Evolutionary conservation across 768 basidiomycete species (phyloP).

Genomic region (Auriscalpium orientale): DNA sequence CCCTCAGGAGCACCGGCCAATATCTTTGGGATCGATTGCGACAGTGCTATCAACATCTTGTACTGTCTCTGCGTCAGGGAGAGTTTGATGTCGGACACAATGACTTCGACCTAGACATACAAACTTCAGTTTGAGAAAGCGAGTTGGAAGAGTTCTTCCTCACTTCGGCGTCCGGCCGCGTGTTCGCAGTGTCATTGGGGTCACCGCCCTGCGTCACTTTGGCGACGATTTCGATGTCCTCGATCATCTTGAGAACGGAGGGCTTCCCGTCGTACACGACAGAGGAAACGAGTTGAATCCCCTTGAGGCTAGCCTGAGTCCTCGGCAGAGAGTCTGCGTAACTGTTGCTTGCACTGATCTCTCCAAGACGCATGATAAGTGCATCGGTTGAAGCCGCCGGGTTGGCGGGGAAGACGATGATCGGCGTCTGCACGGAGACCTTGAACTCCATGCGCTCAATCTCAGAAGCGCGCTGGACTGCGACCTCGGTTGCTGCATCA

Average conservation of each 20-base stretch:
- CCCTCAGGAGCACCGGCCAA: conserved; percentile 44
- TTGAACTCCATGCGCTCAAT: conserved; percentile 93
- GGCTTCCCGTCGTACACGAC: conserved; percentile 40
- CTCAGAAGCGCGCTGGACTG: conserved; percentile 87
- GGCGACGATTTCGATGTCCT: conserved; percentile 74
- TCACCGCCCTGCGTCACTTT: conserved; percentile 56
- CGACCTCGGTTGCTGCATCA: conserved; percentile 88
- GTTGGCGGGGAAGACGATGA: conserved; percentile 78
- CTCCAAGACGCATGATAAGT: conserved; percentile 79
- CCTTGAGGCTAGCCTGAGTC: conserved; percentile 68
- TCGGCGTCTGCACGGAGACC: conserved; percentile 85
- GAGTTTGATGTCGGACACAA: conserved; percentile 78
- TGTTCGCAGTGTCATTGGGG: conserved; percentile 45
- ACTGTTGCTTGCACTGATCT: conserved; percentile 75
- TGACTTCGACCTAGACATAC: conserved; percentile 49
- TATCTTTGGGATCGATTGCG: conserved; percentile 60
- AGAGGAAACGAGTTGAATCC: conserved; percentile 77
- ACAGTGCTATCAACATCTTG: conserved; percentile 55
- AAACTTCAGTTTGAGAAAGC: not conserved
- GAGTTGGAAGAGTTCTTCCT: conserved; percentile 7
- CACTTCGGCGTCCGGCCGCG: conserved; percentile 73
- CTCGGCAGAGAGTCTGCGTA: conserved; percentile 52
- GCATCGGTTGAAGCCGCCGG: conserved; percentile 53
- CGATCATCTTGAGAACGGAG: conserved; percentile 76
- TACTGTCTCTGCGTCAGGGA: conserved; percentile 84